Percentiles rank a stretch among this genome's conserved stretches.
These are phyloP conservation scores for Hibiscus trionum DNA, from an alignment of 345 rosid species.

Conservation along the genomic window DNA sequence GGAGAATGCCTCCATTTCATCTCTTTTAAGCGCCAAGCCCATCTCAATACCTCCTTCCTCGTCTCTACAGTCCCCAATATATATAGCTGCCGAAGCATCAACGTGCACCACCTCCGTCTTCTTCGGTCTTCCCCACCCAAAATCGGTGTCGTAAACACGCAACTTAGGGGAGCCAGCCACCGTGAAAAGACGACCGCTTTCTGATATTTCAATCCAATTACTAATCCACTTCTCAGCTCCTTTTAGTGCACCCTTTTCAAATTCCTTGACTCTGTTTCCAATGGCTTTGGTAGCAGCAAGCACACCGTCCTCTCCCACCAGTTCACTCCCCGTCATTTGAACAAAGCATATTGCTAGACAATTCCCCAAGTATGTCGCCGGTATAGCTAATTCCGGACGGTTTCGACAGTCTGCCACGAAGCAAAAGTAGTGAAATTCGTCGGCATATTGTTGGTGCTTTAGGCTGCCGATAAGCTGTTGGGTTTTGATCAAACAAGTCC, in stretches of 20 bases:
- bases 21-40: not conserved
- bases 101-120: constrained; percentile 34
- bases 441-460: not conserved
- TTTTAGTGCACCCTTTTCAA: constrained; percentile 20
- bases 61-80: constrained; percentile 22
- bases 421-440: not conserved
- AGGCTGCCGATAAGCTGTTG: not conserved
- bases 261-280: constrained; percentile 22
- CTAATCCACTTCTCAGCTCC: constrained; percentile 12
- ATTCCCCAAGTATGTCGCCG: constrained; percentile 29
- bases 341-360: constrained; percentile 18
- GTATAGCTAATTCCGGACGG: constrained; percentile 15
- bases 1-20: constrained; percentile 5
- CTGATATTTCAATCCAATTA: not conserved
- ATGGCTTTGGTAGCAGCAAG: constrained; percentile 26
- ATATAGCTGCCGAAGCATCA: constrained; percentile 15
- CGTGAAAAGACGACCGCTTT: not conserved
- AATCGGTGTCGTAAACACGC: constrained; percentile 28
- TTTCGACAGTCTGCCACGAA: constrained; percentile 21
- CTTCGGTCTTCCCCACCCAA: constrained; percentile 41
- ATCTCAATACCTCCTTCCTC: constrained; percentile 21
- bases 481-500: constrained; percentile 27
- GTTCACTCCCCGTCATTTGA: constrained; percentile 7
- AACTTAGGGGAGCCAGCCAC: constrained; percentile 38
- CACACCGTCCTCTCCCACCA: constrained; percentile 23